Conservation (phyloP, 306 rosid genomes). For the Trichosanthes truncata region DNA sequence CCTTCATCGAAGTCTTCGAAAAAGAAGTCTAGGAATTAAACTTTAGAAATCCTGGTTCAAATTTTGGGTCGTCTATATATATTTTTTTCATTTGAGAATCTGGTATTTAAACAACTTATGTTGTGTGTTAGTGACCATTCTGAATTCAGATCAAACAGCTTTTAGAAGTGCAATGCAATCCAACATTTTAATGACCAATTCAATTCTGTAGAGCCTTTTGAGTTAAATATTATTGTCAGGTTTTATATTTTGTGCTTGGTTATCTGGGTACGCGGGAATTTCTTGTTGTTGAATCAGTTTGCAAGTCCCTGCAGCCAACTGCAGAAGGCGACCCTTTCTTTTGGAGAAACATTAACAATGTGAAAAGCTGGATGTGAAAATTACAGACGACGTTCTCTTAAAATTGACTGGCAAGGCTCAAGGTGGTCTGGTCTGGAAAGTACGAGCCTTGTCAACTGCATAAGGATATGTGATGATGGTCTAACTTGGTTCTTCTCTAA, state of each 20-base stretch:
- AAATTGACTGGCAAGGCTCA: conserved; percentile 53
- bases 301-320: conserved; percentile 35
- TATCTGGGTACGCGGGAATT: conserved; percentile 54
- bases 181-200: background rate
- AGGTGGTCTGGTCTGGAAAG: conserved; percentile 43
- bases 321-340: conserved; percentile 43
- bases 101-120: conserved; percentile 8
- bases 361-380: conserved; percentile 29
- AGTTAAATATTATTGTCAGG: background rate
- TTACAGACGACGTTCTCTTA: conserved; percentile 38
- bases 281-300: conserved; percentile 44
- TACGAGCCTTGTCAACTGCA: conserved; percentile 40
- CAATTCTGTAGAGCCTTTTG: background rate
- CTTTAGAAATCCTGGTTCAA: background rate
- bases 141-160: conserved; percentile 7
- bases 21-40: conserved; percentile 82
- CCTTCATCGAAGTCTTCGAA: conserved; percentile 47
- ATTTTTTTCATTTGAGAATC: no score
- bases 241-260: conserved; percentile 35
- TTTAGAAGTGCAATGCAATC: background rate
- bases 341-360: conserved; percentile 45
- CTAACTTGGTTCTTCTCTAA: conserved; percentile 42
- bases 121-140: conserved; percentile 16
- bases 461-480: conserved; percentile 40
- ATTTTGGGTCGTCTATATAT: background rate